A percentile compares a stretch with the other conserved stretches of the same genome.
Evolutionary conservation across 805 yeast species (phyloP).

Genomic region (Wickerhamiella dianesei): DNA sequence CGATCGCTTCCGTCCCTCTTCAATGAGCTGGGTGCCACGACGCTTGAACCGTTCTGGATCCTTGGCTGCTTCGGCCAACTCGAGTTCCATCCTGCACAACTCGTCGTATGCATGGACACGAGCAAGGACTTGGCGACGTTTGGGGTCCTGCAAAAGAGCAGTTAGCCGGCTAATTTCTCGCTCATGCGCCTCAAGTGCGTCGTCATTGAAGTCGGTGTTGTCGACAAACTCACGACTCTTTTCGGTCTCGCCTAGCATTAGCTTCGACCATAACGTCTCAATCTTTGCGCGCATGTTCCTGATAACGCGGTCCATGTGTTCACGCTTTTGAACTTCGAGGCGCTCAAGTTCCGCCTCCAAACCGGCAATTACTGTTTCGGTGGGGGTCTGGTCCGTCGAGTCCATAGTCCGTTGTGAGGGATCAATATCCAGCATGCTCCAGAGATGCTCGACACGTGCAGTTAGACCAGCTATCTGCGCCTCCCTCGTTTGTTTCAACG

Average conservation of each 20-base stretch:
- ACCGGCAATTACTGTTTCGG: neutral
- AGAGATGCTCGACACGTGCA: constrained; percentile 1
- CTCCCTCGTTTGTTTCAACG: neutral
- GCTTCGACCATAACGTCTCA: constrained; percentile 1
- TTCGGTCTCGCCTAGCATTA: neutral
- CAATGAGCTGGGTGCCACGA: constrained; percentile 31
- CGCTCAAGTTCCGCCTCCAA: constrained; percentile 1
- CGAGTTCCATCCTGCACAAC: constrained; percentile 35
- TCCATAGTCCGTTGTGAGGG: neutral
- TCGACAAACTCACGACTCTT: neutral
- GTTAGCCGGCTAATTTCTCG: constrained; percentile 42
- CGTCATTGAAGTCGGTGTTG: neutral
- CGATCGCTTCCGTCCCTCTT: constrained; percentile 68
- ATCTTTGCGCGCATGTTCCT: neutral
- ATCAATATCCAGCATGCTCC: constrained; percentile 7
- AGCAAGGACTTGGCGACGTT: constrained; percentile 1
- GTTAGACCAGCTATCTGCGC: neutral
- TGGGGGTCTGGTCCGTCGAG: neutral
- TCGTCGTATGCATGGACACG: neutral
- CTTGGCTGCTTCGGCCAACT: constrained; percentile 54
- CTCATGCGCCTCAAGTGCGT: constrained; percentile 37
- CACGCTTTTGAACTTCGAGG: neutral
- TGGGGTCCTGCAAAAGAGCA: constrained; percentile 26
- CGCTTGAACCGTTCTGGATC: constrained; percentile 51
- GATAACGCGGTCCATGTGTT: constrained; percentile 1